Conservation (phyloP, 2,329 filamentous ascomycete species). For the Myrmaecium sp. region DNA sequence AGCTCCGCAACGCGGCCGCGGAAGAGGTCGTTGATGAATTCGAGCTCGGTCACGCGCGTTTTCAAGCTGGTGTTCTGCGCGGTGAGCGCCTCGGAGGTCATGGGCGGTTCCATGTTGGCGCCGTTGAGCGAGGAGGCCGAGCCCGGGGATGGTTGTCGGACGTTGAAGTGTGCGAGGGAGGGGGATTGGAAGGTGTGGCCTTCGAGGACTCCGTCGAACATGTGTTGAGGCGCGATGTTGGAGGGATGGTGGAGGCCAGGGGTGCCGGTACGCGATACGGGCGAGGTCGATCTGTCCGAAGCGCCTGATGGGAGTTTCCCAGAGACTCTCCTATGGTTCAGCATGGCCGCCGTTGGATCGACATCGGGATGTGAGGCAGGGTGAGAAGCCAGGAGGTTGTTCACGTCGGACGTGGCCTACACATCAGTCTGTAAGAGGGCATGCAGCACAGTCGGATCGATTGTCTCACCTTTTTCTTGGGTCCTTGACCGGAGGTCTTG, state of each 20-base stretch:
- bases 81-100: constrained; percentile 64
- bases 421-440: constrained; percentile 4
- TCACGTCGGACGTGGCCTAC: constrained; percentile 18
- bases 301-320: constrained; percentile 58
- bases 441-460: background rate
- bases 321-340: constrained; percentile 45
- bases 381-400: constrained; percentile 40
- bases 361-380: constrained; percentile 41
- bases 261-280: constrained; percentile 63
- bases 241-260: constrained; percentile 49
- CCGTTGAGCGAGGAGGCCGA: constrained; percentile 38
- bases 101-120: constrained; percentile 51
- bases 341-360: constrained; percentile 37
- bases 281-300: constrained; percentile 59
- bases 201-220: constrained; percentile 61
- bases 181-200: constrained; percentile 49
- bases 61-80: constrained; percentile 76
- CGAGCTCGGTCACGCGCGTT: constrained; percentile 85
- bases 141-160: constrained; percentile 38
- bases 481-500: constrained; percentile 66
- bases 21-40: constrained; percentile 72
- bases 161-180: constrained; percentile 24
- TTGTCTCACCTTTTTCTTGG: constrained; percentile 66
- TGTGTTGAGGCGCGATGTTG: constrained; percentile 55
- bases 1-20: constrained; percentile 52